Base-by-base conservation (phyloP, 768 basidiomycete genomes). In the Termitomyces titanicus region DNA sequence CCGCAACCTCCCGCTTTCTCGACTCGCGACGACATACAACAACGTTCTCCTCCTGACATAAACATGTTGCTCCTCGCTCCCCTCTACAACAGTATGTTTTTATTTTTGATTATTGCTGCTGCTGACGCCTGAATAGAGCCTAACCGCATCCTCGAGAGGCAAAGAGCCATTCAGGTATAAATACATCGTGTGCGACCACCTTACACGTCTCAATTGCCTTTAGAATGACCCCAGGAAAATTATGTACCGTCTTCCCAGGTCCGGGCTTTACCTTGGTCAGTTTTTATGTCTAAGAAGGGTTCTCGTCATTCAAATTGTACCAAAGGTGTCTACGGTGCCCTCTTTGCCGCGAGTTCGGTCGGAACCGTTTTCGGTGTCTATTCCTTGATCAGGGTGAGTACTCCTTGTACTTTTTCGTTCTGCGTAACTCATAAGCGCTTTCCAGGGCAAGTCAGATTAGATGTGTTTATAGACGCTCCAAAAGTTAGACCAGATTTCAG, bases 161-260 rank as follows among this genome's bases (percentile, higher is more conserved):
- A 92, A 72, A 82, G 72, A 73, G 57, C 66, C 43, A 78, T 82
- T 69, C 90, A 92, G 78, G 90, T 89, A 40, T 29, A 47, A n/a
- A 8, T 27, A 42, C 48, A 56, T 57, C 47, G 59, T 59, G 46
- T 47, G 49, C 42, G 53, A 53, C 18, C 33, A 6, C 20, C 35
- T 31, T 52, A 49, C 52, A n/a, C 42, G 47, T 50, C 55, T 56
- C 34, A 47, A 47, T 49, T 40, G 51, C 53, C 34, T 47, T 43
- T 53, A 79, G 78, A 74, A 67, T 62, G 73, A 82, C 48, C 70
- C 77, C 61, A 71, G 70, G 52, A 80, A 82, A 48, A 68, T 89
- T 58, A 83, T 83, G 72, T 71, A 80, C 66, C 83, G 86, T 56
- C 75, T 77, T 49, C 83, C 86, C 42, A 79, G 86, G 55, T 82